Conservation (phyloP, 371 early-diverging fungal species). For the Apophysomyces sp. region DNA sequence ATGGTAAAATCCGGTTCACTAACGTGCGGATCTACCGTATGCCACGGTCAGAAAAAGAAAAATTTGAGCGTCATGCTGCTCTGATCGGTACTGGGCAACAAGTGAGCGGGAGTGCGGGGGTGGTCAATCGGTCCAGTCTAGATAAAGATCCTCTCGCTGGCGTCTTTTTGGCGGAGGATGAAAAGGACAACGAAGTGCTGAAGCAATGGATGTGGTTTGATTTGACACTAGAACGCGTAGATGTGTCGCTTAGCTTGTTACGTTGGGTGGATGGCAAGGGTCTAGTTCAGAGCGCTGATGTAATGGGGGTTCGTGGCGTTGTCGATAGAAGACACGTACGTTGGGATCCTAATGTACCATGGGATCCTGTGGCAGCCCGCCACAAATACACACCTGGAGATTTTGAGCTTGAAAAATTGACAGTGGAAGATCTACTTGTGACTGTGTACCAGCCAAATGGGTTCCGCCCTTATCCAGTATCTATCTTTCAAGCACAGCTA, state of each 20-base stretch:
- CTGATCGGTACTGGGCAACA: constrained; percentile 13
- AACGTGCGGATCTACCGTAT: constrained; percentile 72
- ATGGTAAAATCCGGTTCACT: constrained; percentile 83
- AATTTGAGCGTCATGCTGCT: constrained; percentile 42
- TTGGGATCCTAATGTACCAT: constrained; percentile 74
- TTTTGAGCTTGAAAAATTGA: constrained; percentile 82
- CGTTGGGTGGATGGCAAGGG: constrained; percentile 94
- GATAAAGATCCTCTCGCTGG: constrained; percentile 43
- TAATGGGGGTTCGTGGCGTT: constrained; percentile 89
- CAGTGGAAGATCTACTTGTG: constrained; percentile 61
- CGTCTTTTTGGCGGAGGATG: constrained; percentile 43
- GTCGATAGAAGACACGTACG: constrained; percentile 85
- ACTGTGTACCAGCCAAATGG: constrained; percentile 77
- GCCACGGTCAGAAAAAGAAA: constrained; percentile 41
- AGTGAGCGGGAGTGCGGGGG: constrained; percentile 1
- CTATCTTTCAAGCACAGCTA: constrained; percentile 84
- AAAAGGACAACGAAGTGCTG: constrained; percentile 39
- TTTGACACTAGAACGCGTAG: constrained; percentile 77
- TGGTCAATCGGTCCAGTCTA: background rate
- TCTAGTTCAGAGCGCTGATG: constrained; percentile 75
- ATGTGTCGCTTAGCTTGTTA: constrained; percentile 85
- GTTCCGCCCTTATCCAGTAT: constrained; percentile 87
- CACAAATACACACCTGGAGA: constrained; percentile 74
- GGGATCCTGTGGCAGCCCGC: constrained; percentile 60
- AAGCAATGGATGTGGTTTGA: constrained; percentile 71